Evolutionary conservation across 2,329 filamentous ascomycete genomes (phyloP).

Genomic region (Aspergillus proliferans): DNA sequence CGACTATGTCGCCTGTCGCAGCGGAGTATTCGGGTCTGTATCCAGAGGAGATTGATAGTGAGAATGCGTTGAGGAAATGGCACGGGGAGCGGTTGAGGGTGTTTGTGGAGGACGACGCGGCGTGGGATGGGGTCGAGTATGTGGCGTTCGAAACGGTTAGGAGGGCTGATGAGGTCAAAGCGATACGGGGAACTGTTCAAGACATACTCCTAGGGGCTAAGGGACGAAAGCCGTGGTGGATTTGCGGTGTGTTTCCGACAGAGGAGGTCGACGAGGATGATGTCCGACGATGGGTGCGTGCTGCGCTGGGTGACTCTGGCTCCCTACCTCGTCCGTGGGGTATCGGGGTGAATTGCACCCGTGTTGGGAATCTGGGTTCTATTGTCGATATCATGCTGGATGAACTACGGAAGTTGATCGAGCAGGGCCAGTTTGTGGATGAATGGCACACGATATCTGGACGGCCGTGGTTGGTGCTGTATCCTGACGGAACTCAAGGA

Average conservation of each 20-base stretch:
- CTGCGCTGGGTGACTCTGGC: constrained; percentile 24
- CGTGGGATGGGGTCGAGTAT: constrained; percentile 44
- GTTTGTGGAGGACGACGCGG: constrained; percentile 40
- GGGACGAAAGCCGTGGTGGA: constrained; percentile 48
- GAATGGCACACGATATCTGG: constrained; percentile 12
- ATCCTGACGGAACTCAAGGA: constrained; percentile 63
- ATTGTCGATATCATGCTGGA: constrained; percentile 23
- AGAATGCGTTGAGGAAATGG: constrained; percentile 48
- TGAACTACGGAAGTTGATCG: constrained; percentile 36
- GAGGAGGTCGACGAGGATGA: constrained; percentile 35
- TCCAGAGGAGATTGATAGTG: constrained; percentile 43
- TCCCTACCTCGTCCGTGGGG: constrained; percentile 48
- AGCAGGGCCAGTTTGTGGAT: constrained; percentile 24
- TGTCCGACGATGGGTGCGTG: constrained; percentile 34
- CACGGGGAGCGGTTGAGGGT: constrained; percentile 50
- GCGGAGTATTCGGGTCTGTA: constrained; percentile 62
- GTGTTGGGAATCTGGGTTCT: constrained; percentile 25
- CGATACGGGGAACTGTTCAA: constrained; percentile 46
- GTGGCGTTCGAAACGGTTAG: constrained; percentile 63
- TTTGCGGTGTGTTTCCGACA: constrained; percentile 57
- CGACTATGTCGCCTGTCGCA: constrained; percentile 56
- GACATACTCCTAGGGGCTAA: constrained; percentile 7
- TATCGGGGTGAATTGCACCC: constrained; percentile 62
- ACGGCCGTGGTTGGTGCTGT: constrained; percentile 53
- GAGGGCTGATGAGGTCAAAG: constrained; percentile 55